Evolutionary conservation across 768 basidiomycete species (phyloP).

Genomic region (Mycena galericulata): DNA sequence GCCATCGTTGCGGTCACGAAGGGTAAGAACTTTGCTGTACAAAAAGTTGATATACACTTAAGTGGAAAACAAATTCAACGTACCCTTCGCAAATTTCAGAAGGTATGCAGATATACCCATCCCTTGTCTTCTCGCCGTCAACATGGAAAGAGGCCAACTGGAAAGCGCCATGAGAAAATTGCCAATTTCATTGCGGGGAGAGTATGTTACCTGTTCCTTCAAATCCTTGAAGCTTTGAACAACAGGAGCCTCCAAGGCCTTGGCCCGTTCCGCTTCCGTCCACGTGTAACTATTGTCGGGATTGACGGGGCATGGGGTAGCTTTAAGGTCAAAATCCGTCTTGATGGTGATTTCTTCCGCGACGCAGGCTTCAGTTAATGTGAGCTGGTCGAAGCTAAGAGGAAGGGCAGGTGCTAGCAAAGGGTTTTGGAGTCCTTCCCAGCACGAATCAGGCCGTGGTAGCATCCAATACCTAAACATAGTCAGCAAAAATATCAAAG

Average conservation of each 20-base stretch:
- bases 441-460: background rate
- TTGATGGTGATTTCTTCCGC: background rate
- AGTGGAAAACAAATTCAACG: background rate
- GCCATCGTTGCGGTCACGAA: background rate
- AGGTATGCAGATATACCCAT: background rate
- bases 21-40: background rate
- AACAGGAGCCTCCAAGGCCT: background rate
- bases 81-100: conserved; percentile 6
- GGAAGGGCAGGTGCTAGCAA: background rate
- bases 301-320: conserved; percentile 2
- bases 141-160: background rate
- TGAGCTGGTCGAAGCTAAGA: background rate
- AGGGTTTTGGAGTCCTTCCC: background rate
- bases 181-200: background rate
- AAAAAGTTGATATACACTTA: background rate
- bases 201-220: background rate
- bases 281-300: background rate
- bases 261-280: background rate
- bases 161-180: background rate
- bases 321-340: background rate
- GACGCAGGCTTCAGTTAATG: background rate
- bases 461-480: background rate
- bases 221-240: background rate
- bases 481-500: background rate
- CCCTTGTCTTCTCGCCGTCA: background rate